Evolutionary conservation across 202 grass and related monocot genomes (phyloP), one percentile per base, ranked within the genome.

Genomic region (Eragrostis tef): DNA sequence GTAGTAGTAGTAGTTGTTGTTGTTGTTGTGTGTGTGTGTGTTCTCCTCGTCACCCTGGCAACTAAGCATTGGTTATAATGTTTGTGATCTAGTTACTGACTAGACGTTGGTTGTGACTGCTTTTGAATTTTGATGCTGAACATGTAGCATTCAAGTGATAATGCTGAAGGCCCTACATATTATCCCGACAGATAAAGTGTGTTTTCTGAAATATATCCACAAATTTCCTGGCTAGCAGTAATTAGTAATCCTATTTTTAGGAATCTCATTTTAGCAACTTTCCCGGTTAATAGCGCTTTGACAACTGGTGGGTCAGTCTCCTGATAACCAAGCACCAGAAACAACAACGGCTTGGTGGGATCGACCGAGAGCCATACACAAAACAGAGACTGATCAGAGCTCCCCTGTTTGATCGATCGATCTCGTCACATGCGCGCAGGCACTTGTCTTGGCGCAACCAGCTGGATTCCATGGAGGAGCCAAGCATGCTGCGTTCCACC

Each of bases 161-260:
- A 39, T 5, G 34, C 5, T 39, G 34, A 5, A 6, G 34, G 34
- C 34, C 34, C 5, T 39, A 39, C 5, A 39, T 39, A 39, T 39
- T 5, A 5, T 39, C 2, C 5, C 34, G 34, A 39, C 34, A 39
- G 34, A 39, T 39, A 39, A 39, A 39, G 6, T 39, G 34, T 39
- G 6, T 39, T 39, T 39, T 39, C 34, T 39, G 34, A 39, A 39
- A 39, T 39, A 5, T 39, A 5, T 39, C 2, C 34, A 46, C 9
- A 27, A 46, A 8, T 54, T 85, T 79, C 45, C 44, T 17, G 75
- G 67, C 46, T 13, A 56, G 69, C 27, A 67, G 73, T 24, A 68
- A 74, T 39, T 67, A 81, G 60, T 36, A 8, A 9, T 74, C 9
- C 84, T 86, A 82, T 77, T 87, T 83, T 87, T 19, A 26, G 79